Evolutionary conservation across 2,329 filamentous ascomycete genomes (phyloP).

Genomic region (Venturia aucupariae): DNA sequence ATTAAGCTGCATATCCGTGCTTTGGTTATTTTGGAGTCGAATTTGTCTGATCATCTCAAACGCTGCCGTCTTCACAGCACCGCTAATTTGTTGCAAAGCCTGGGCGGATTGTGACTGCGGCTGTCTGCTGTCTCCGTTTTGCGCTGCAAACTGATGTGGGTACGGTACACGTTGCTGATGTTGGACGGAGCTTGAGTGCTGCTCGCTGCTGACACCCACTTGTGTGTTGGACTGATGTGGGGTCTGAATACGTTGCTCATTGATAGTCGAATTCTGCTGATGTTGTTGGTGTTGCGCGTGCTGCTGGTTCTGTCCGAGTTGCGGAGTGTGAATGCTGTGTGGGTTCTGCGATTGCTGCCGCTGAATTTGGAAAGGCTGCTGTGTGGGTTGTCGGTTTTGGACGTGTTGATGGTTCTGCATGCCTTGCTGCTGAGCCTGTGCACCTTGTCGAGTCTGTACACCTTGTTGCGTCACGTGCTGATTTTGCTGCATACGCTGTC

Average conservation of each 20-base stretch:
- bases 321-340: not conserved
- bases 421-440: not conserved
- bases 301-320: not conserved
- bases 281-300: not conserved
- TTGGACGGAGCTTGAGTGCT: not conserved
- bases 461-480: not conserved
- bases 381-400: not conserved
- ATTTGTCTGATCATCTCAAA: not conserved
- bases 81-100: no score
- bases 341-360: not conserved
- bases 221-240: not conserved
- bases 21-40: not conserved
- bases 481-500: not conserved
- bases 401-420: not conserved
- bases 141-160: not conserved
- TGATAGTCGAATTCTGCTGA: not conserved
- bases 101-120: not conserved
- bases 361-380: not conserved
- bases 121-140: not conserved
- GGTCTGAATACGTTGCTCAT: not conserved
- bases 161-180: not conserved
- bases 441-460: not conserved
- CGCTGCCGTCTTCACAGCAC: not conserved
- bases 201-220: not conserved
- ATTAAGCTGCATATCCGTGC: not conserved